Conservation (phyloP, 2,329 filamentous ascomycete genomes). For the Colletotrichum horii region DNA sequence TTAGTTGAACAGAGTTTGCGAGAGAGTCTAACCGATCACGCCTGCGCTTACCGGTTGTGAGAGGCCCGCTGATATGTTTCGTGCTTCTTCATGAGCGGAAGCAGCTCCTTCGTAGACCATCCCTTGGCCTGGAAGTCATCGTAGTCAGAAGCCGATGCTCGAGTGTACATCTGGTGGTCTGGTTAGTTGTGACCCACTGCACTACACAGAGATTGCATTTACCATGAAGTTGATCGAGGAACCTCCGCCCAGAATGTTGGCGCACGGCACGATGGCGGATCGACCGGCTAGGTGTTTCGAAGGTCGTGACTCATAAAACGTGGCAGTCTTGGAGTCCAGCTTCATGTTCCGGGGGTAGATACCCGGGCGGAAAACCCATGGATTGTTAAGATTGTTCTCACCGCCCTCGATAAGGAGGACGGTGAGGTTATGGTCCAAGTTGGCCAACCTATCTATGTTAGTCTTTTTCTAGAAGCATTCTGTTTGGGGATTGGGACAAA, state of each 20-base stretch:
- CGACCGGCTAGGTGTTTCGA: slow-evolving; percentile 75
- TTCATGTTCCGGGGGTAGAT: slow-evolving; percentile 83
- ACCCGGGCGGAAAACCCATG: slow-evolving; percentile 77
- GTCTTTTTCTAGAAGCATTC: slow-evolving; percentile 38
- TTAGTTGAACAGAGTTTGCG: background rate
- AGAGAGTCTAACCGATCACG: background rate
- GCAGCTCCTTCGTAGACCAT: slow-evolving; percentile 77
- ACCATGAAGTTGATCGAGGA: slow-evolving; percentile 82
- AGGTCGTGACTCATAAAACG: slow-evolving; percentile 80
- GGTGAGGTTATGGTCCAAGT: slow-evolving; percentile 75
- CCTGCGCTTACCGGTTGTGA: slow-evolving; percentile 54
- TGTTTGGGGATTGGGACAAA: slow-evolving; percentile 31
- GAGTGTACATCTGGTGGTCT: slow-evolving; percentile 69
- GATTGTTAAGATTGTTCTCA: slow-evolving; percentile 78
- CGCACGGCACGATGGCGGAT: slow-evolving; percentile 75
- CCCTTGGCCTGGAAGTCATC: slow-evolving; percentile 82
- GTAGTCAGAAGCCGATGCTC: slow-evolving; percentile 74
- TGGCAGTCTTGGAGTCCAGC: slow-evolving; percentile 80
- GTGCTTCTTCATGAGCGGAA: slow-evolving; percentile 81
- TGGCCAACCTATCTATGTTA: slow-evolving; percentile 65
- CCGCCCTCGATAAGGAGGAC: slow-evolving; percentile 75
- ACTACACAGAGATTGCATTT: background rate
- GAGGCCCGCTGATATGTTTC: slow-evolving; percentile 76
- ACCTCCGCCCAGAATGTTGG: slow-evolving; percentile 74
- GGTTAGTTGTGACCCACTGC: slow-evolving; percentile 18